phyloP scores from a whole-genome alignment of 2,329 filamentous ascomycete genomes.

The Metarhizium sp. region DNA sequence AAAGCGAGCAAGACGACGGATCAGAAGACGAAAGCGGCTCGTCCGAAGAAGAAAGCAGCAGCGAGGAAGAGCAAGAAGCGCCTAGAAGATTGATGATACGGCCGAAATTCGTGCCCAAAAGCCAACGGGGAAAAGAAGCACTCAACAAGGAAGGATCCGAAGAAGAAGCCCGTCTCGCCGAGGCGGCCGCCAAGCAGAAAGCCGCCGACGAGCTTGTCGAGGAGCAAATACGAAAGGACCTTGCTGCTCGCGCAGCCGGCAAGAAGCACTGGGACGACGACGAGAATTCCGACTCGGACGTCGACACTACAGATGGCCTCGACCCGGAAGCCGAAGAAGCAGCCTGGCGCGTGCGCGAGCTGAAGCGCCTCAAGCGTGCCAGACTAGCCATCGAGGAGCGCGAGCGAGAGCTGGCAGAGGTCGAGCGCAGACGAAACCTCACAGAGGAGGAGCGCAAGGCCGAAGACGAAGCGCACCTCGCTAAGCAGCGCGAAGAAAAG shows the following conservation, averaged over 20 bases:
- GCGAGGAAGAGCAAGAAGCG: constrained; percentile 39
- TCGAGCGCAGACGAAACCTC: constrained; percentile 79
- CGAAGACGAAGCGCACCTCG: constrained; percentile 74
- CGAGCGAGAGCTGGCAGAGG: constrained; percentile 79
- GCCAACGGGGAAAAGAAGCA: constrained; percentile 32
- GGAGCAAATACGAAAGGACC: constrained; percentile 76
- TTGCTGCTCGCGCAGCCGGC: constrained; percentile 62
- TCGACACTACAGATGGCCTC: constrained; percentile 81
- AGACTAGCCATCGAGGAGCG: constrained; percentile 73
- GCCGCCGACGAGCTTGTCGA: constrained; percentile 75
- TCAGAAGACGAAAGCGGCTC: constrained; percentile 28
- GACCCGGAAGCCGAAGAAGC: constrained; percentile 84
- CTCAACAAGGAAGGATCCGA: constrained; percentile 22
- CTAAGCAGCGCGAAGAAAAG: constrained; percentile 71
- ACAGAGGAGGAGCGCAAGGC: constrained; percentile 76
- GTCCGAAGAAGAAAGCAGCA: constrained; percentile 32
- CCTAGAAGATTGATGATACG: constrained; percentile 49
- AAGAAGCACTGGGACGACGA: constrained; percentile 84
- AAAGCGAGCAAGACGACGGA: constrained; percentile 30
- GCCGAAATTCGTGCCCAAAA: constrained; percentile 55
- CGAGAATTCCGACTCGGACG: constrained; percentile 59
- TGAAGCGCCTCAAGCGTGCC: constrained; percentile 80
- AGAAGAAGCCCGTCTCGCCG: constrained; percentile 30
- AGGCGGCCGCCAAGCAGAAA: constrained; percentile 55
- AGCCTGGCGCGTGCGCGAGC: constrained; percentile 88